phyloP scores from a whole-genome alignment of 2,329 filamentous ascomycete species.

The Aureobasidium musti region DNA sequence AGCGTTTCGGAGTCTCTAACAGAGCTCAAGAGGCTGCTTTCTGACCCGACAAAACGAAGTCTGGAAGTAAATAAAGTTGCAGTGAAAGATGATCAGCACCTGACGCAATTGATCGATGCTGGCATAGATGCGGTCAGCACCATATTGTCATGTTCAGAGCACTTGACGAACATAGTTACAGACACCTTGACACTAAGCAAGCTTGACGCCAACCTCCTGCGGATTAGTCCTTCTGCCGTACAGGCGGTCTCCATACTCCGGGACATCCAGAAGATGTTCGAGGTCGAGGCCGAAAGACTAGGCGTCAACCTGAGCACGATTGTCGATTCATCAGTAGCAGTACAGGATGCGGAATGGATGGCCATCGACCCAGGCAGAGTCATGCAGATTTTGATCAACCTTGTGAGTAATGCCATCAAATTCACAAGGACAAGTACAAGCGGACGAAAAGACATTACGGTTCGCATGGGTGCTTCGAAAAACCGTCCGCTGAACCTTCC shows the following conservation, averaged over 20 bases:
- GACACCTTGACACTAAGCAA: constrained; percentile 50
- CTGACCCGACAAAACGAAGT: neutral
- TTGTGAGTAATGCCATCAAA: constrained; percentile 44
- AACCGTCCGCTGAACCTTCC: constrained; percentile 40
- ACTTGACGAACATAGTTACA: constrained; percentile 48
- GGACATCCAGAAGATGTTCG: constrained; percentile 43
- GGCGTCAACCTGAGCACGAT: constrained; percentile 39
- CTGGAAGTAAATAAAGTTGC: too few species aligned
- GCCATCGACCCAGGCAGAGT: constrained; percentile 38
- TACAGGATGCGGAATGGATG: constrained; percentile 39
- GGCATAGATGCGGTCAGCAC: constrained; percentile 35
- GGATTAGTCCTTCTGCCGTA: constrained; percentile 46
- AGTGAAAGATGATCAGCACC: neutral
- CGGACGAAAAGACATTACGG: constrained; percentile 41
- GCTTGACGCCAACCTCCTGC: constrained; percentile 39
- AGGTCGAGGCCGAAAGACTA: constrained; percentile 43
- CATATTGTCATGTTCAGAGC: constrained; percentile 38
- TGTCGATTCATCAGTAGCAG: constrained; percentile 42
- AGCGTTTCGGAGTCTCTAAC: constrained; percentile 29
- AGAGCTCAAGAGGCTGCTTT: neutral
- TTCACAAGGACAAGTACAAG: constrained; percentile 45
- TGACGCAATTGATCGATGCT: constrained; percentile 33
- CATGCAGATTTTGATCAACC: constrained; percentile 41
- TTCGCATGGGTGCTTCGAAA: constrained; percentile 43
- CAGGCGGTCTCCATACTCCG: constrained; percentile 42